Evolutionary conservation across 805 yeast genomes (phyloP).

Genomic region (Saturnispora kantuleensis): DNA sequence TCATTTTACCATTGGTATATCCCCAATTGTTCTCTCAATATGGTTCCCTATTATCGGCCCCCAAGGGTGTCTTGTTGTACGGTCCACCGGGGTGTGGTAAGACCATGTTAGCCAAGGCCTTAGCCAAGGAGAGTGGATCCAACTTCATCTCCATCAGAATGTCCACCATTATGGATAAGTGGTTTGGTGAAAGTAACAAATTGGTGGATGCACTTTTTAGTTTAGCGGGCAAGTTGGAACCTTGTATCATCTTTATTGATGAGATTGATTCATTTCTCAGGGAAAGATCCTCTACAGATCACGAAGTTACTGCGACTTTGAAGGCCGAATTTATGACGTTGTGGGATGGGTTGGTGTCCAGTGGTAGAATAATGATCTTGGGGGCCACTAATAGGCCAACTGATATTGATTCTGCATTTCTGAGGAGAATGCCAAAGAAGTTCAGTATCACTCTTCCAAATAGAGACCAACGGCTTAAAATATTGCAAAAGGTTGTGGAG

Average conservation of each 20-base stretch:
- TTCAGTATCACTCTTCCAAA: slow-evolving; percentile 73
- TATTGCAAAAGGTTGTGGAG: slow-evolving; percentile 56
- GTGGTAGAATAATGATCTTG: slow-evolving; percentile 74
- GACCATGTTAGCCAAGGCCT: slow-evolving; percentile 93
- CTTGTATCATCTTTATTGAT: slow-evolving; percentile 91
- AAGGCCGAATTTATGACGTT: slow-evolving; percentile 96
- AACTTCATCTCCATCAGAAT: slow-evolving; percentile 83
- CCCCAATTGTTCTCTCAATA: slow-evolving; percentile 69
- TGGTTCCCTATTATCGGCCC: slow-evolving; percentile 68
- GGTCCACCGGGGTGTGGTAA: slow-evolving; percentile 99
- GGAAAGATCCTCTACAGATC: slow-evolving; percentile 75
- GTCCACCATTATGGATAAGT: slow-evolving; percentile 93
- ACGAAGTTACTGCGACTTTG: slow-evolving; percentile 88
- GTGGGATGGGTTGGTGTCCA: slow-evolving; percentile 83
- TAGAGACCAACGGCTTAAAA: slow-evolving; percentile 54
- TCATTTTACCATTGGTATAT: slow-evolving; percentile 73
- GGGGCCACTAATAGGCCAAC: slow-evolving; percentile 93
- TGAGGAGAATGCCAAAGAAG: slow-evolving; percentile 87
- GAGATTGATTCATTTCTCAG: slow-evolving; percentile 92
- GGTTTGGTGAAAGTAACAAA: slow-evolving; percentile 96
- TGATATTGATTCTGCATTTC: slow-evolving; percentile 86
- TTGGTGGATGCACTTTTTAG: slow-evolving; percentile 89
- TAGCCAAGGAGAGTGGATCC: slow-evolving; percentile 87
- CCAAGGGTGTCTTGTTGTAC: slow-evolving; percentile 84
- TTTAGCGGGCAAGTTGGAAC: slow-evolving; percentile 79